phyloP scores from a whole-genome alignment of 2,329 filamentous ascomycete genomes.

The Truncatella angustata region DNA sequence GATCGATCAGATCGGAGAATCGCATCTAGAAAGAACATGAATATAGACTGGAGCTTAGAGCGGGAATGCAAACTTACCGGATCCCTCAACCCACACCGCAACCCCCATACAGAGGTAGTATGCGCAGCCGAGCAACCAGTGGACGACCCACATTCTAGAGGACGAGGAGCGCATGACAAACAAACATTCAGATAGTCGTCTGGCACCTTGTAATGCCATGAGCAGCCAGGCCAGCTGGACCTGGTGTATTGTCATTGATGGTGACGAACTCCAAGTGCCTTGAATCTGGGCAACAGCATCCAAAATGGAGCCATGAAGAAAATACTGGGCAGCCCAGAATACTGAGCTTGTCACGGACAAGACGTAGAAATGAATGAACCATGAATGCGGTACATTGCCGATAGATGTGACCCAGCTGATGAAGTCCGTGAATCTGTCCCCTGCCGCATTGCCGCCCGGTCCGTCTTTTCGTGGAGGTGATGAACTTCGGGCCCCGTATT shows the following conservation, averaged over 20 bases:
- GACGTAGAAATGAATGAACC: slow-evolving; percentile 87
- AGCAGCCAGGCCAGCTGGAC: slow-evolving; percentile 67
- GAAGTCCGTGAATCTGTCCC: slow-evolving; percentile 21
- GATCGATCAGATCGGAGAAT: slow-evolving; percentile 24
- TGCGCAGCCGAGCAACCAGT: slow-evolving; percentile 74
- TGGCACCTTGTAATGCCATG: slow-evolving; percentile 71
- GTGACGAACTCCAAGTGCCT: slow-evolving; percentile 19
- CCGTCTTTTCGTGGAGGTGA: neutral
- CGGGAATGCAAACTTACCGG: slow-evolving; percentile 49
- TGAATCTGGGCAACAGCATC: slow-evolving; percentile 41
- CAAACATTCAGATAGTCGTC: slow-evolving; percentile 75
- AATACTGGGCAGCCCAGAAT: slow-evolving; percentile 71
- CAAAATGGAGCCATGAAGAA: slow-evolving; percentile 53
- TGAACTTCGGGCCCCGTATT: slow-evolving; percentile 48
- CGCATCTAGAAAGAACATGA: slow-evolving; percentile 6
- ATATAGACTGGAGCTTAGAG: neutral
- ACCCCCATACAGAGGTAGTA: slow-evolving; percentile 77
- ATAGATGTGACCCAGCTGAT: slow-evolving; percentile 35
- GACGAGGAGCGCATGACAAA: slow-evolving; percentile 60
- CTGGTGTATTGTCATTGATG: slow-evolving; percentile 60
- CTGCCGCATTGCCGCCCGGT: slow-evolving; percentile 8
- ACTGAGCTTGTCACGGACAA: slow-evolving; percentile 66
- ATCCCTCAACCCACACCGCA: slow-evolving; percentile 81
- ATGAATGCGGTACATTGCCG: slow-evolving; percentile 75
- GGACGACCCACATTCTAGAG: slow-evolving; percentile 80